phyloP scores from a whole-genome alignment of 2,329 filamentous ascomycete genomes.

The Cercospora berteroae region DNA sequence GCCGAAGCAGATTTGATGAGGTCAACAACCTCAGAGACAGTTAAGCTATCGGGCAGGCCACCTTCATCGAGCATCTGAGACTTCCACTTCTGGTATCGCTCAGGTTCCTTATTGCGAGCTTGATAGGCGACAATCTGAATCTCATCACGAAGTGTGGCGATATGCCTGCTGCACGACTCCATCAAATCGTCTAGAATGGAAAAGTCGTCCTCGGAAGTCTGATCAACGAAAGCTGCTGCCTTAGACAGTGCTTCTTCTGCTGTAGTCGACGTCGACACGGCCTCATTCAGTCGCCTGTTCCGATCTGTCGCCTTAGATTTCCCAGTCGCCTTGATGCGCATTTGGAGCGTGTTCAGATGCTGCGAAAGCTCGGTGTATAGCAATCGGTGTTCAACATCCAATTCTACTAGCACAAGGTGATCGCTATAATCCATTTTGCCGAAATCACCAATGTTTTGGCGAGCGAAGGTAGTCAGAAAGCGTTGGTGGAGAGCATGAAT shows the following conservation, averaged over 20 bases:
- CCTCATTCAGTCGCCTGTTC: conserved; percentile 47
- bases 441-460: conserved; percentile 42
- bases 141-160: neutral
- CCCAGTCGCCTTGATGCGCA: conserved; percentile 45
- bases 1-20: conserved; percentile 3
- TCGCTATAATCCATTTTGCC: conserved; percentile 47
- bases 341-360: conserved; percentile 52
- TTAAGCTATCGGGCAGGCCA: conserved; percentile 32
- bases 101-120: conserved; percentile 13
- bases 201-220: neutral
- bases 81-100: conserved; percentile 23
- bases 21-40: conserved; percentile 28
- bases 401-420: conserved; percentile 44
- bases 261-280: conserved; percentile 46
- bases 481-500: conserved; percentile 54
- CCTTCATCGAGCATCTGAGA: conserved; percentile 21
- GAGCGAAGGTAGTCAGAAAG: conserved; percentile 56
- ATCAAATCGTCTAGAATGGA: conserved; percentile 20
- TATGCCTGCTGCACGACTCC: conserved; percentile 13
- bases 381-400: conserved; percentile 50
- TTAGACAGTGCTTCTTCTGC: conserved; percentile 57
- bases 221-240: conserved; percentile 38
- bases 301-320: conserved; percentile 36
- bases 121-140: conserved; percentile 1
- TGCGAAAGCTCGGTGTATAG: conserved; percentile 58